Evolutionary conservation across 2,329 filamentous ascomycete species (phyloP).

Genomic region (Aspergillus unguis): DNA sequence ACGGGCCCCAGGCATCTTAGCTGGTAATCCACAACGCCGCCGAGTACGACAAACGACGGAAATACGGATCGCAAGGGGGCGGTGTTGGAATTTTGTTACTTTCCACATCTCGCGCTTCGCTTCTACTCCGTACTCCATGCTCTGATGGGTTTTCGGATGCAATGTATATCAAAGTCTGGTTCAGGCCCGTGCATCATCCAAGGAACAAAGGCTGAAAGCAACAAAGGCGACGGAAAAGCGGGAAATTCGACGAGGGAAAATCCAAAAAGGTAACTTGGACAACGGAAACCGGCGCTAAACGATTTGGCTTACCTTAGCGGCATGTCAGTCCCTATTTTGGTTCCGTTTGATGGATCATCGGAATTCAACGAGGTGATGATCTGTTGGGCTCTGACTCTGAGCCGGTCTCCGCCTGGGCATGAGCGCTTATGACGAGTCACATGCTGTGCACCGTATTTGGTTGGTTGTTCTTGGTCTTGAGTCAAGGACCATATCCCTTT

Average conservation of each 20-base stretch:
- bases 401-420: not conserved
- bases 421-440: slow-evolving; percentile 6
- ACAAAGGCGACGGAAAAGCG: slow-evolving; percentile 6
- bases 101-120: not conserved
- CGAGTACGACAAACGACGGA: no score
- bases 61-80: not conserved
- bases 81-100: not conserved
- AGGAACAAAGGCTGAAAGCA: slow-evolving; percentile 5
- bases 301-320: slow-evolving; percentile 22
- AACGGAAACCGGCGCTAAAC: slow-evolving; percentile 13
- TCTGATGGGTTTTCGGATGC: not conserved
- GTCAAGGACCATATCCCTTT: not conserved
- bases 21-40: no score
- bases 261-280: not conserved
- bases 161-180: slow-evolving; percentile 15
- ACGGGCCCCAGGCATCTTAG: no score
- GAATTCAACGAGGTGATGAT: slow-evolving; percentile 12
- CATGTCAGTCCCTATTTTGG: slow-evolving; percentile 21
- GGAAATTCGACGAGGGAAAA: not conserved
- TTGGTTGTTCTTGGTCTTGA: not conserved
- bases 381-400: not conserved
- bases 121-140: not conserved
- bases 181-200: slow-evolving; percentile 14
- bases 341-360: slow-evolving; percentile 9
- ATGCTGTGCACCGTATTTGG: slow-evolving; percentile 4